These are phyloP conservation scores for Neoscytalidium dimidiatum DNA, from an alignment of 2,329 filamentous ascomycete species.

Conservation along the genomic window DNA sequence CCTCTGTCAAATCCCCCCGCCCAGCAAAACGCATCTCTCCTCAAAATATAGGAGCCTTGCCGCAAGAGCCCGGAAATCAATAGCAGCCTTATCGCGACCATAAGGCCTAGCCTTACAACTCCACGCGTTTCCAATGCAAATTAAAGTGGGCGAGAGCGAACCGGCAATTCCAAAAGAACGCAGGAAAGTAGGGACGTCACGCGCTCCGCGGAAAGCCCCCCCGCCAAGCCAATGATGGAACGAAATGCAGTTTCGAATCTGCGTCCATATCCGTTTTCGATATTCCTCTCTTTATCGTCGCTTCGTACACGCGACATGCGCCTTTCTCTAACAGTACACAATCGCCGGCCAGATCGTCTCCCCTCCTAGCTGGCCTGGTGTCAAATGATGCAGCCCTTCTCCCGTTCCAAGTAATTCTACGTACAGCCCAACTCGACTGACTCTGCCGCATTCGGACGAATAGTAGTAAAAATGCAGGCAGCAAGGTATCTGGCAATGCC, in stretches of 20 bases:
- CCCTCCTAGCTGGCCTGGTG: neutral
- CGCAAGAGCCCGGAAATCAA: too few relatives aligned
- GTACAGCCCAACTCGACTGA: neutral
- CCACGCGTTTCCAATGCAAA: too few relatives aligned
- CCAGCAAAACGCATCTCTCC: too few relatives aligned
- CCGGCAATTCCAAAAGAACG: too few relatives aligned
- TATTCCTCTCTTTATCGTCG: neutral
- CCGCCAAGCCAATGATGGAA: neutral
- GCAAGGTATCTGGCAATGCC: constrained; percentile 14
- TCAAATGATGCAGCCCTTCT: too few relatives aligned
- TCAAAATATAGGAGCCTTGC: too few relatives aligned
- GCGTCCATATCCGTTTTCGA: neutral
- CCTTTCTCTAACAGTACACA: neutral
- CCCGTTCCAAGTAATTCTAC: neutral
- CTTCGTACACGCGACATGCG: neutral
- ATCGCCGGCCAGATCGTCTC: neutral
- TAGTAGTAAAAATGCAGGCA: neutral
- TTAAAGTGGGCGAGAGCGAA: too few relatives aligned
- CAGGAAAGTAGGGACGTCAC: too few relatives aligned
- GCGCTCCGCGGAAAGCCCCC: too few relatives aligned
- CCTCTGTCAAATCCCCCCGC: too few relatives aligned
- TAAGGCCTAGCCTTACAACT: too few relatives aligned
- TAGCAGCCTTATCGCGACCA: too few relatives aligned
- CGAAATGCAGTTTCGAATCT: neutral
- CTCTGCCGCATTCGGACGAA: neutral